Base-by-base conservation (phyloP, 1,284 basidiomycete species). In the Agroathelia rolfsii region DNA sequence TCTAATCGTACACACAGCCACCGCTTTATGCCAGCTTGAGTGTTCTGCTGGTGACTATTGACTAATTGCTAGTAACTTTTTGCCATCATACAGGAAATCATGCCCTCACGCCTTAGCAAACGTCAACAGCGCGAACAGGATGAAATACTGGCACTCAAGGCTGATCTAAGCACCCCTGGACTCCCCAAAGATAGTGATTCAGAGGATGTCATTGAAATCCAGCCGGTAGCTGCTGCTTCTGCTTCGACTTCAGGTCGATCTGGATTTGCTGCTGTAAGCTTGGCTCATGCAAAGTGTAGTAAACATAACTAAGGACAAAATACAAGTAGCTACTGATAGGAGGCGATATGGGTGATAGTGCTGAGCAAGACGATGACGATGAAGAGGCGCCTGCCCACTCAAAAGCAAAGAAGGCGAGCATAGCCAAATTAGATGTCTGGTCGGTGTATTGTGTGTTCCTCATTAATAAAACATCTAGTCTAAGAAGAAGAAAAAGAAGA, bases 121-220 rank as follows among this genome's bases (percentile, higher is more conserved):
- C 67, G 89, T 29, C 87, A 92, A 51, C 78, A 88, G 46, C 62
- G 88, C 27, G 86, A 89, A 48, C 65, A 76, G 14, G 84, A 89
- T 40, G 86, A 92, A 48, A 69, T 87, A 1, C 58, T 69, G 27
- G 64, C 68, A 0, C 58, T 84, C 3, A 59, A 60, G 10, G 45
- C 44, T 3, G 46, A 44, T 6, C 24, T 41, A 10, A 41, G 40
- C 9, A 36, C 32, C 19, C 51, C 50, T n/a, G n/a, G n/a, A n/a
- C n/a, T n/a, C 5, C 49, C 51, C 1, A 51, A 51, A n/a, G 48
- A 50, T 0, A 51, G 45, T 5, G 48, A 23, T 6, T 27, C 19
- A 44, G 23, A 44, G 44, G n/a, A 47, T 42, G 20, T 45, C 40
- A n/a, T 47, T 58, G 8, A 44, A 46, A 28, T 40, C 42, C n/a